Percentiles rank a stretch among this genome's conserved stretches.
Evolutionary conservation across 2,329 filamentous ascomycete genomes (phyloP).

Genomic region (Akanthomyces dipterigenus): DNA sequence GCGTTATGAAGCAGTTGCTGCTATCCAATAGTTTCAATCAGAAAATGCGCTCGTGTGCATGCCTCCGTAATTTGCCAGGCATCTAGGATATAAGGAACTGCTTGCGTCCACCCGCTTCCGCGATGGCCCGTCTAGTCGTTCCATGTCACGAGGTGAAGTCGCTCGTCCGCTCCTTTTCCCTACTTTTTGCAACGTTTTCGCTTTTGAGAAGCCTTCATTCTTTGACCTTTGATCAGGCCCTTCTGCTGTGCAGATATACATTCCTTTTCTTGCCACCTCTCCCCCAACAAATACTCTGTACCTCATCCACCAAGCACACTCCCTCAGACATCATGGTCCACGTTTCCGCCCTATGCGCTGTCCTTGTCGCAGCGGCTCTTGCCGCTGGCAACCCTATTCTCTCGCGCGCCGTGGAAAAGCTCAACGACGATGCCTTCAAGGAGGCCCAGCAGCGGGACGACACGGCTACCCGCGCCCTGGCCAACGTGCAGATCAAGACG

Average conservation of each 20-base stretch:
- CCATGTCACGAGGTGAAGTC: not conserved
- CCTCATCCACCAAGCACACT: conserved; percentile 3
- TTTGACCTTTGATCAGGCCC: conserved; percentile 14
- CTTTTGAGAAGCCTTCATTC: conserved; percentile 9
- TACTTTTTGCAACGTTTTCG: conserved; percentile 12
- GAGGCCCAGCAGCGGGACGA: conserved; percentile 40
- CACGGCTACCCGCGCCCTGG: conserved; percentile 37
- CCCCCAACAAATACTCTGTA: not conserved
- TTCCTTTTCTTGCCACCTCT: conserved; percentile 18
- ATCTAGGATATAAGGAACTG: not conserved
- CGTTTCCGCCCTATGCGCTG: not conserved
- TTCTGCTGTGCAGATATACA: conserved; percentile 28
- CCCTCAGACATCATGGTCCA: conserved; percentile 18
- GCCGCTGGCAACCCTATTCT: conserved; percentile 21
- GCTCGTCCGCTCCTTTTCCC: conserved; percentile 10
- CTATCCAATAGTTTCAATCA: not conserved
- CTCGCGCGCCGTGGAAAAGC: conserved; percentile 31
- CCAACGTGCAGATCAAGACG: conserved; percentile 38
- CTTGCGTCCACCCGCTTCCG: not conserved
- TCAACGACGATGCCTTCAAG: conserved; percentile 32
- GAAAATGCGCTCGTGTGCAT: not conserved
- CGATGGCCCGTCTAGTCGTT: conserved; percentile 9
- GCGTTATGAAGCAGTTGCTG: not conserved
- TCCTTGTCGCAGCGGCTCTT: conserved; percentile 19
- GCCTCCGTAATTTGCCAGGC: not conserved